Conservation (phyloP, 2,329 filamentous ascomycete species). For the Penicillium freii region DNA sequence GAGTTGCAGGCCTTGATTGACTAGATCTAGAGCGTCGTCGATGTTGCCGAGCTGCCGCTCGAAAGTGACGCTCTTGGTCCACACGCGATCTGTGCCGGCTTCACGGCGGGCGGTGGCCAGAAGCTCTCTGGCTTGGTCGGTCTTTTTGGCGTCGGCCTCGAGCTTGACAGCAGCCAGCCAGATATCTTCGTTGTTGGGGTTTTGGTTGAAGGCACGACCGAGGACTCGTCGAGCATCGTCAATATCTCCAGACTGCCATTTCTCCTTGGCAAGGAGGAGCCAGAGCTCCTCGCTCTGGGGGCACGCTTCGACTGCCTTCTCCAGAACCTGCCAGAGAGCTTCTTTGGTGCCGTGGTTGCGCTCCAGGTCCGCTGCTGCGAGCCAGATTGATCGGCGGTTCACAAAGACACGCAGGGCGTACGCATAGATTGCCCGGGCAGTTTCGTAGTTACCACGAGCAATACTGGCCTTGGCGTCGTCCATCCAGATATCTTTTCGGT, state of each 20-base stretch:
- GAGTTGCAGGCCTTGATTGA: conserved; percentile 78
- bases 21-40: conserved; percentile 80
- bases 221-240: conserved; percentile 84
- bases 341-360: conserved; percentile 83
- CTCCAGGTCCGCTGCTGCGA: conserved; percentile 86
- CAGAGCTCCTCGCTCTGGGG: conserved; percentile 88
- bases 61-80: conserved; percentile 93
- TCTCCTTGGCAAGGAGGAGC: conserved; percentile 95
- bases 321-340: conserved; percentile 77
- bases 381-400: conserved; percentile 83
- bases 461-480: conserved; percentile 86
- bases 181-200: conserved; percentile 96
- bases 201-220: conserved; percentile 86
- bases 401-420: conserved; percentile 88
- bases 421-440: conserved; percentile 87
- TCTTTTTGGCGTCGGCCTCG: conserved; percentile 83
- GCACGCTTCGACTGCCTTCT: conserved; percentile 91
- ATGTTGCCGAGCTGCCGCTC: conserved; percentile 79
- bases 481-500: conserved; percentile 93
- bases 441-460: conserved; percentile 78
- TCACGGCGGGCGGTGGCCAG: conserved; percentile 79
- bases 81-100: conserved; percentile 92
- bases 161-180: conserved; percentile 96
- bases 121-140: conserved; percentile 76
- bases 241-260: conserved; percentile 83